Conservation (phyloP, 2,329 filamentous ascomycete species). For the Drechslerella coelobrocha region DNA sequence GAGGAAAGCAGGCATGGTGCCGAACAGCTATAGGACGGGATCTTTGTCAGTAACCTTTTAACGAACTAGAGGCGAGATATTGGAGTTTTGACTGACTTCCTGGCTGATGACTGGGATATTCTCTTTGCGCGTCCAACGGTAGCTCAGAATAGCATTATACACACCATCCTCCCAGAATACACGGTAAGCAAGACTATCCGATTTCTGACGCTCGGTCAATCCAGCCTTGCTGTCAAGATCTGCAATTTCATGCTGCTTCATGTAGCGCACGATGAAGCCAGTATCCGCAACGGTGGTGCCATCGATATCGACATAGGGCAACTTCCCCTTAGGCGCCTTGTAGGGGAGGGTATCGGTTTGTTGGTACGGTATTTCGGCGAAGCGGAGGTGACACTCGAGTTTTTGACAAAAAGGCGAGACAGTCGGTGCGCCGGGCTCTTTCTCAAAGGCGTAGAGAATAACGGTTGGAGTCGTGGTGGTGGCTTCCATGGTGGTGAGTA, state of each 20-base stretch:
- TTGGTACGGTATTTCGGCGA: slow-evolving; percentile 25
- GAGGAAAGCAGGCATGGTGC: slow-evolving; percentile 29
- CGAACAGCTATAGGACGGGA: slow-evolving; percentile 24
- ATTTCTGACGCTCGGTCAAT: slow-evolving; percentile 17
- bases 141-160: slow-evolving; percentile 33
- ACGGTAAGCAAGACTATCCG: slow-evolving; percentile 39
- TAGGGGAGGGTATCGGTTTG: slow-evolving; percentile 36
- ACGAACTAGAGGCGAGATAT: background rate
- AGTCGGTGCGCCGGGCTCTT: slow-evolving; percentile 3
- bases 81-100: slow-evolving; percentile 10
- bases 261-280: slow-evolving; percentile 39
- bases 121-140: slow-evolving; percentile 36
- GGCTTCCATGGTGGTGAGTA: background rate
- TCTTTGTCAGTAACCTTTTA: no score
- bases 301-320: slow-evolving; percentile 33
- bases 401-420: slow-evolving; percentile 44
- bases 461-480: slow-evolving; percentile 8
- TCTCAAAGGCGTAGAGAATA: slow-evolving; percentile 43
- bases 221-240: slow-evolving; percentile 41
- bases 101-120: slow-evolving; percentile 38
- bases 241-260: slow-evolving; percentile 28
- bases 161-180: slow-evolving; percentile 40
- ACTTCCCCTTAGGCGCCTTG: slow-evolving; percentile 47
- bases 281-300: slow-evolving; percentile 26
- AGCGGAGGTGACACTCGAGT: slow-evolving; percentile 43